These are phyloP conservation scores for Nicotiana noctiflora DNA, from an alignment of 257 asterid genomes.

Conservation along the genomic window DNA sequence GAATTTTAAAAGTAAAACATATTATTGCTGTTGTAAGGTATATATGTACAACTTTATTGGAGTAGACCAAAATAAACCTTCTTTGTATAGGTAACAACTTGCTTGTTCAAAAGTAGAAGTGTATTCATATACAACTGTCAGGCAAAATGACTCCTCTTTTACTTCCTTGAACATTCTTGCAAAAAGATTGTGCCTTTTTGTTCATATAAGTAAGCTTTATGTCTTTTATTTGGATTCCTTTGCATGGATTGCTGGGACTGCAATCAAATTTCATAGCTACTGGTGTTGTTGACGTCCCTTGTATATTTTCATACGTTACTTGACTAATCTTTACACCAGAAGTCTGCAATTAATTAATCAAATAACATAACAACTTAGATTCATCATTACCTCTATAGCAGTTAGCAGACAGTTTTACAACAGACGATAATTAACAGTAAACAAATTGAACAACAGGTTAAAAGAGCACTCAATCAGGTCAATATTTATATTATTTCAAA, in stretches of 20 bases:
- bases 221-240: slow-evolving; percentile 35
- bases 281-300: slow-evolving; percentile 58
- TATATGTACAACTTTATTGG: too few species aligned
- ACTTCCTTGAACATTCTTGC: slow-evolving; percentile 46
- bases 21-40: too few species aligned
- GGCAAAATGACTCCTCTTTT: slow-evolving; percentile 38
- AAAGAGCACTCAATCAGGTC: background rate
- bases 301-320: slow-evolving; percentile 46
- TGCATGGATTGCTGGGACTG: slow-evolving; percentile 59
- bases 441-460: background rate
- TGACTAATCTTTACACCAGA: slow-evolving; percentile 53
- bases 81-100: too few species aligned
- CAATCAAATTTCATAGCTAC: slow-evolving; percentile 54
- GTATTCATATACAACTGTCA: slow-evolving; percentile 30
- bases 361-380: background rate
- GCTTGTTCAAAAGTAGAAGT: background rate
- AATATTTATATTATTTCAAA: too few species aligned
- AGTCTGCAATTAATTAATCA: slow-evolving; percentile 20
- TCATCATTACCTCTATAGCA: background rate
- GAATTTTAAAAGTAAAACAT: too few species aligned
- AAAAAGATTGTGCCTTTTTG: slow-evolving; percentile 34
- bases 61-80: too few species aligned
- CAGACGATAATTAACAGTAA: background rate
- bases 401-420: background rate
- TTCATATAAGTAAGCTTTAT: slow-evolving; percentile 43